Conservation (phyloP, 202 grass and related monocot genomes). For the Cymbopogon flexuosus region DNA sequence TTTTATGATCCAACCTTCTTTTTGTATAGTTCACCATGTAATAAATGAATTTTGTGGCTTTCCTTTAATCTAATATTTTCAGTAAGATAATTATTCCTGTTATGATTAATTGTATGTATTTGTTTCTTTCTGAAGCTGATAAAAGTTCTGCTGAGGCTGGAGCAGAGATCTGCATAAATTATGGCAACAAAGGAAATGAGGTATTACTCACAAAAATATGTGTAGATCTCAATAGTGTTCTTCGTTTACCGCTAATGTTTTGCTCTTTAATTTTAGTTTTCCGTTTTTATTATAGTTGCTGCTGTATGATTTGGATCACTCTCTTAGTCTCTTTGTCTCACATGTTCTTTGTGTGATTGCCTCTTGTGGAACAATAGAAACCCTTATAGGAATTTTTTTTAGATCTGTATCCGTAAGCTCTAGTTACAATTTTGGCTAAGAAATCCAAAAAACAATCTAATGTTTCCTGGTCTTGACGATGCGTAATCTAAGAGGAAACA, state of each 20-base stretch:
- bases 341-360: neutral
- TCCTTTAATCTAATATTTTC: neutral
- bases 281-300: neutral
- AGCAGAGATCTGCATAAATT: slow-evolving; percentile 86
- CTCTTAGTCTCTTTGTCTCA: neutral
- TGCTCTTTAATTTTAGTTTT: neutral
- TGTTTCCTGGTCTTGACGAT: neutral
- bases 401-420: neutral
- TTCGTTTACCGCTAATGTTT: neutral
- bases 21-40: neutral
- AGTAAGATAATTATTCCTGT: neutral
- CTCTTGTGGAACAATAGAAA: neutral
- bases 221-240: slow-evolving; percentile 3
- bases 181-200: slow-evolving; percentile 99
- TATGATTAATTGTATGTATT: slow-evolving; percentile 15
- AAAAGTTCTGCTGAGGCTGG: slow-evolving; percentile 47
- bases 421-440: neutral
- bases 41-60: slow-evolving; percentile 13
- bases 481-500: neutral
- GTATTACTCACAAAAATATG: slow-evolving; percentile 32
- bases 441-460: neutral
- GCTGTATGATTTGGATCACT: neutral
- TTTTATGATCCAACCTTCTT: slow-evolving; percentile 8
- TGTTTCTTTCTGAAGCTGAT: slow-evolving; percentile 51
- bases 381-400: slow-evolving; percentile 7